Conservation (phyloP, 176 grass and related monocot species). For the Tillandsia fasciculata region DNA sequence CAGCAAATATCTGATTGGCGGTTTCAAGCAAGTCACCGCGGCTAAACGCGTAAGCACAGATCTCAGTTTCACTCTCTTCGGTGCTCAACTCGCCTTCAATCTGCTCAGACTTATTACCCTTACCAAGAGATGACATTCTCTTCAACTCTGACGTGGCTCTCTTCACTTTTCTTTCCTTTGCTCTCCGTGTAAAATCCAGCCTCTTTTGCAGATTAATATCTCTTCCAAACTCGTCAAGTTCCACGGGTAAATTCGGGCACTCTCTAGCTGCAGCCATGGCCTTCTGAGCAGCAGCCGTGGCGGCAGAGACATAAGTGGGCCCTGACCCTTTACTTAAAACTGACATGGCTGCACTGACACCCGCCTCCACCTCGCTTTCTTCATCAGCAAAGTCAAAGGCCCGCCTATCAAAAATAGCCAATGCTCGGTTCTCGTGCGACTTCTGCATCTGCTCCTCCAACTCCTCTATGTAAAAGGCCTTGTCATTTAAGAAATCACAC, state of each 20-base stretch:
- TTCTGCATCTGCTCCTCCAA: constrained; percentile 87
- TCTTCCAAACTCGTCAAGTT: constrained; percentile 89
- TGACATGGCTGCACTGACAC: constrained; percentile 62
- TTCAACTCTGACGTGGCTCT: constrained; percentile 53
- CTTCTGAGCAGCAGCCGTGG: constrained; percentile 65
- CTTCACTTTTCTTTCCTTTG: constrained; percentile 53
- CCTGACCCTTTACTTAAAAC: constrained; percentile 65
- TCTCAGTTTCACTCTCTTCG: constrained; percentile 95
- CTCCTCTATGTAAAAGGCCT: constrained; percentile 86
- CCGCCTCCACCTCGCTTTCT: constrained; percentile 59
- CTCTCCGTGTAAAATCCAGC: constrained; percentile 59
- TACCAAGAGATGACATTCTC: constrained; percentile 38
- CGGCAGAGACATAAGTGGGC: constrained; percentile 45
- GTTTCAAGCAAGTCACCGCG: constrained; percentile 69
- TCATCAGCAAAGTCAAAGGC: constrained; percentile 62
- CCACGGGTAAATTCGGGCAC: constrained; percentile 46
- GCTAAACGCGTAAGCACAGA: constrained; percentile 62
- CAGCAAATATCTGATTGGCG: constrained; percentile 59
- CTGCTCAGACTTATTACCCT: constrained; percentile 26
- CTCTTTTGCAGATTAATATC: constrained; percentile 70
- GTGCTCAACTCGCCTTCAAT: constrained; percentile 95
- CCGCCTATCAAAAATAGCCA: constrained; percentile 58
- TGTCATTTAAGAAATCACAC: constrained; percentile 92
- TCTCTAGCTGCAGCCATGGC: constrained; percentile 54
- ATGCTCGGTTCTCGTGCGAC: constrained; percentile 58